Evolutionary conservation across 2,329 filamentous ascomycete genomes (phyloP).

Genomic region (Arthrobotrys pseudoclavata): DNA sequence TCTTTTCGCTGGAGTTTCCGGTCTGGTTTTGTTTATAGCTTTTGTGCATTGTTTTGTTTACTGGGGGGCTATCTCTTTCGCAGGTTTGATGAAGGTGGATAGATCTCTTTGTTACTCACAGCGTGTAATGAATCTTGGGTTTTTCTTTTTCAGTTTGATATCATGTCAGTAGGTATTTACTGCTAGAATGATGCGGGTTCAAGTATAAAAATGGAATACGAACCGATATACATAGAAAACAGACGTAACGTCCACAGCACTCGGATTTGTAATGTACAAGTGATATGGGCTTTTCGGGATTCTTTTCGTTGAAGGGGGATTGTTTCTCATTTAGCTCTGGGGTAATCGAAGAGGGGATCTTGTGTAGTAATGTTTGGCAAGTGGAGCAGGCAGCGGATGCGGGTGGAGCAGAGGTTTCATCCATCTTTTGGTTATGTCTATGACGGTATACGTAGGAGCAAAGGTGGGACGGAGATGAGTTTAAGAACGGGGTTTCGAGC

Average conservation of each 20-base stretch:
- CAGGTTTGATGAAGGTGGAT: constrained; percentile 31
- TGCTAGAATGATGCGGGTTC: not conserved
- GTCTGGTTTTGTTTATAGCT: not conserved
- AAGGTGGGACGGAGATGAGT: not conserved
- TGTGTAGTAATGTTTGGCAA: constrained; percentile 45
- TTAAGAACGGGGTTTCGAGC: not conserved
- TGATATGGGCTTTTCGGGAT: not conserved
- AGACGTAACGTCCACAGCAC: constrained; percentile 62
- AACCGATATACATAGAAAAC: constrained; percentile 58
- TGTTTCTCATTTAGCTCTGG: constrained; percentile 23
- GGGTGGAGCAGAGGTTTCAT: constrained; percentile 15
- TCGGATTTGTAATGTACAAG: constrained; percentile 38
- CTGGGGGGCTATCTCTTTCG: not conserved
- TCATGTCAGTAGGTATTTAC: constrained; percentile 7
- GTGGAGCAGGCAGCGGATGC: constrained; percentile 50
- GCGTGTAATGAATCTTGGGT: constrained; percentile 61
- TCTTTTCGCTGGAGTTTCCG: constrained; percentile 29
- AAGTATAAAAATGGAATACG: constrained; percentile 12
- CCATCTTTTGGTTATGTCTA: constrained; percentile 6
- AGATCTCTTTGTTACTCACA: constrained; percentile 54
- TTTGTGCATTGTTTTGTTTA: constrained; percentile 13
- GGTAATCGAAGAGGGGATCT: constrained; percentile 9
- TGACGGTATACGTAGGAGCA: not conserved
- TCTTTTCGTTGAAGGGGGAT: constrained; percentile 29
- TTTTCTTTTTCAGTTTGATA: constrained; percentile 48